Evolutionary conservation across 257 asterid species (phyloP).

Genomic region (Scutellaria baicalensis): DNA sequence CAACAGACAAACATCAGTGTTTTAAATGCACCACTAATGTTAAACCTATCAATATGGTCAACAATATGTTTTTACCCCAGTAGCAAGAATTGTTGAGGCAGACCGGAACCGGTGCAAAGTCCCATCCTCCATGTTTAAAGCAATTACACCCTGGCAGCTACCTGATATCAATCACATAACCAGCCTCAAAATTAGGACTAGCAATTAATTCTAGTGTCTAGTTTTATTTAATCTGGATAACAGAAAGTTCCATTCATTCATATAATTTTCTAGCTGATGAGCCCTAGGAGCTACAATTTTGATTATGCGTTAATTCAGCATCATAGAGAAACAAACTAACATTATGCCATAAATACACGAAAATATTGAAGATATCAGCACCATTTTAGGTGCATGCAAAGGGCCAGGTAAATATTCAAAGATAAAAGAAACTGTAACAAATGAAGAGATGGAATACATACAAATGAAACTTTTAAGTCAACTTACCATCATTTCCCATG

Average conservation of each 20-base stretch:
- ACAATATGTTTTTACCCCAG: conserved; percentile 58
- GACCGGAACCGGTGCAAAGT: conserved; percentile 91
- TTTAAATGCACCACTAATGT: not conserved
- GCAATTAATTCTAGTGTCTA: not conserved
- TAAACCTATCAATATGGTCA: not conserved
- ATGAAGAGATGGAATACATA: conserved; percentile 4
- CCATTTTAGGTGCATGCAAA: conserved; percentile 3
- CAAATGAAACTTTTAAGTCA: not conserved
- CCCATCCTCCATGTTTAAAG: conserved; percentile 94
- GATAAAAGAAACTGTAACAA: not conserved
- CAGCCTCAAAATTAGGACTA: not conserved
- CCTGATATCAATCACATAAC: conserved; percentile 22
- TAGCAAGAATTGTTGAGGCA: conserved; percentile 85
- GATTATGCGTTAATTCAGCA: not conserved
- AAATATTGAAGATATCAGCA: not conserved
- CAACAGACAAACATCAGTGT: not conserved
- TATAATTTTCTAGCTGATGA: not conserved
- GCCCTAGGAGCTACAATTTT: not conserved
- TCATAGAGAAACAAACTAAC: not conserved
- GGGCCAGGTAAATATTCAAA: conserved; percentile 16
- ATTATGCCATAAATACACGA: not conserved
- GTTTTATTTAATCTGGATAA: not conserved
- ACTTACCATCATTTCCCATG: conserved; percentile 77
- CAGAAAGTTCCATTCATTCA: not conserved
- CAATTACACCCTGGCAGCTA: conserved; percentile 72